Evolutionary conservation across 2,329 filamentous ascomycete genomes (phyloP), one percentile per base, ranked within the genome.

Genomic region (Penicillium crustosum): DNA sequence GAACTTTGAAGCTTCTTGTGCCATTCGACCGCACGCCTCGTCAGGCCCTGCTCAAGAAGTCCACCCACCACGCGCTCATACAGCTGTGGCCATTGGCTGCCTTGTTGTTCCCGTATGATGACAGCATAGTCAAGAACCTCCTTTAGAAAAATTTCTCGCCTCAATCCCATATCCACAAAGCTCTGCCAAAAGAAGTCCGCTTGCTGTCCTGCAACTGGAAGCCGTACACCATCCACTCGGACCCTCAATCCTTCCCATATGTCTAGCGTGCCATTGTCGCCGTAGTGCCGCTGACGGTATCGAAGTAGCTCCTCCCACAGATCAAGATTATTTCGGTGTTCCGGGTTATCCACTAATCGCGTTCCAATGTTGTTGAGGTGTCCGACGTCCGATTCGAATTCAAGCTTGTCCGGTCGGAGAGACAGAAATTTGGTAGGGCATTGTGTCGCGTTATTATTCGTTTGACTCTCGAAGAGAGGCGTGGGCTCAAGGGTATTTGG

Each of bases 231-330:
- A n/a, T 61, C 59, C 23, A 67, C 59, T 49, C 76, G 70, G 27
- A 58, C 55, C 25, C 68, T 71, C 36, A 79, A 51, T 19, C 72
- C 75, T 47, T 73, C 66, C 73, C 74, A 80, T 35, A 80, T 77
- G 42, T 72, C 68, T 33, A 75, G 59, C 17, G 74, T 75, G 6
- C 78, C 78, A 47, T 72, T 61, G 27, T 75, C 69, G 12, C 78
- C 78, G 62, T 79, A 73, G 53, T 74, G 73, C 3, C 77, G 75
- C 59, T 76, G 75, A 27, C 76, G 73, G 59, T 77, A 77, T 12
- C 71, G 66, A n/a, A 81, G 67, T 27, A 81, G 62, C 43, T 79
- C 73, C 41, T 74, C 73, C 78, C 78, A 81, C 15, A 80, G 67
- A n/a, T 69, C 64, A 53, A 78, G 72, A 61, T 80, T 70, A 42